Conservation (phyloP, 1,284 basidiomycete species). For the Nidula niveotomentosa region DNA sequence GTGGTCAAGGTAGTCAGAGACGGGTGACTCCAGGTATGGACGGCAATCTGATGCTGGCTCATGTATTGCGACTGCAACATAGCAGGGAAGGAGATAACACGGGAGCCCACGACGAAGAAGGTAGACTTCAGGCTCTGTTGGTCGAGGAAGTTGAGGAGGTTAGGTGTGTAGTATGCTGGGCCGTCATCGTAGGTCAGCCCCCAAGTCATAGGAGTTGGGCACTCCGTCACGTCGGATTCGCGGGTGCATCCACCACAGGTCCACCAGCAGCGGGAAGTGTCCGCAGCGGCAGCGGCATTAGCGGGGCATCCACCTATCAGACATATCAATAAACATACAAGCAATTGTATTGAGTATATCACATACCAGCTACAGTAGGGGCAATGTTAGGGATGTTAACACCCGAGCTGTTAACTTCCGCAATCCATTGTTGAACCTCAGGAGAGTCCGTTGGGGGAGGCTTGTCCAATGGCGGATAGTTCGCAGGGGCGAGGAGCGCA, state of each 20-base stretch:
- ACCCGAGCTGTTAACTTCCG: slow-evolving; percentile 55
- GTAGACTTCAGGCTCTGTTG: slow-evolving; percentile 74
- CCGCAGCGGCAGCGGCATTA: slow-evolving; percentile 57
- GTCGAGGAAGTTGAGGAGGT: slow-evolving; percentile 69
- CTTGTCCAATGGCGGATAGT: slow-evolving; percentile 74
- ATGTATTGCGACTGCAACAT: slow-evolving; percentile 70
- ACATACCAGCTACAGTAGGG: slow-evolving; percentile 45
- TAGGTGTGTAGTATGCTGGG: slow-evolving; percentile 81
- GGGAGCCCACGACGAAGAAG: slow-evolving; percentile 87
- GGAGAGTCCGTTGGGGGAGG: slow-evolving; percentile 67
- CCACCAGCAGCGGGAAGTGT: slow-evolving; percentile 79
- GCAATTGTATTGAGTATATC: not conserved
- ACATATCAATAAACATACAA: slow-evolving; percentile 4
- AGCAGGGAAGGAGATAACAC: slow-evolving; percentile 43
- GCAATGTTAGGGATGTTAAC: slow-evolving; percentile 53
- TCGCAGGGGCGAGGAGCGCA: slow-evolving; percentile 36
- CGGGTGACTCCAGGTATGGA: slow-evolving; percentile 71
- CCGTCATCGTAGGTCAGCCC: slow-evolving; percentile 77
- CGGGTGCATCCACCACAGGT: slow-evolving; percentile 80
- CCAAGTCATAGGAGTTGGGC: slow-evolving; percentile 75
- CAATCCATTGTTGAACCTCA: slow-evolving; percentile 74
- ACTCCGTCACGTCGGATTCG: slow-evolving; percentile 66
- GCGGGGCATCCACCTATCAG: slow-evolving; percentile 55
- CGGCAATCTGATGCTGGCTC: slow-evolving; percentile 66
- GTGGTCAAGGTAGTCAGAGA: slow-evolving; percentile 75